phyloP scores from a whole-genome alignment of 2,329 filamentous ascomycete genomes.

The Purpureocillium takamizusanense region DNA sequence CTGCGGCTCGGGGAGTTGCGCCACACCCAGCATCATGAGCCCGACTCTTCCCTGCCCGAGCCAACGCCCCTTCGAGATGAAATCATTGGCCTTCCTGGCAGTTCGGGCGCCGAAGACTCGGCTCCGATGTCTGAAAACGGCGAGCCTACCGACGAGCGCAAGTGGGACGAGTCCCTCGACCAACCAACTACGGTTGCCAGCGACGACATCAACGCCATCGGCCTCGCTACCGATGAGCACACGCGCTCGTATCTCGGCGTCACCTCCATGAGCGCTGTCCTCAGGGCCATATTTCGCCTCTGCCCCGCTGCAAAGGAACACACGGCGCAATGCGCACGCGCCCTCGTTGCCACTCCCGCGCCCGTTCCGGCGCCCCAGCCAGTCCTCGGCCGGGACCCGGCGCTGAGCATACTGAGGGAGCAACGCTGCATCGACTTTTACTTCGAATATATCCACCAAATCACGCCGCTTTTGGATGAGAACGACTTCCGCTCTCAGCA shows the following conservation, averaged over 20 bases:
- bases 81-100: not conserved
- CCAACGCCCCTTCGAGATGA: not conserved
- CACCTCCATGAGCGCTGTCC: conserved; percentile 53
- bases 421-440: conserved; percentile 46
- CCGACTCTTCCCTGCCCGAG: not conserved
- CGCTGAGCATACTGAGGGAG: conserved; percentile 21
- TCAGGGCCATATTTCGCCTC: conserved; percentile 44
- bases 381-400: conserved; percentile 32
- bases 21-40: too few species aligned
- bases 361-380: conserved; percentile 21
- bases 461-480: conserved; percentile 53
- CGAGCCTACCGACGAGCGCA: conserved; percentile 15
- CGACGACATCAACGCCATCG: conserved; percentile 23
- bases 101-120: conserved; percentile 8
- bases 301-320: conserved; percentile 19
- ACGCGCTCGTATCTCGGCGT: conserved; percentile 54
- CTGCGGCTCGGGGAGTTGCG: conserved; percentile 1
- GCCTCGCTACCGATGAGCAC: conserved; percentile 40
- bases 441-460: conserved; percentile 51
- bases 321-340: conserved; percentile 14
- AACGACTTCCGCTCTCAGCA: conserved; percentile 50
- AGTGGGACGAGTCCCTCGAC: conserved; percentile 18
- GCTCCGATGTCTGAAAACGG: conserved; percentile 16
- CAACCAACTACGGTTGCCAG: conserved; percentile 14
- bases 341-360: conserved; percentile 12